Evolutionary conservation across 257 asterid genomes (phyloP), one percentile per base, ranked within the genome.

Genomic region (Verbascum thapsus): DNA sequence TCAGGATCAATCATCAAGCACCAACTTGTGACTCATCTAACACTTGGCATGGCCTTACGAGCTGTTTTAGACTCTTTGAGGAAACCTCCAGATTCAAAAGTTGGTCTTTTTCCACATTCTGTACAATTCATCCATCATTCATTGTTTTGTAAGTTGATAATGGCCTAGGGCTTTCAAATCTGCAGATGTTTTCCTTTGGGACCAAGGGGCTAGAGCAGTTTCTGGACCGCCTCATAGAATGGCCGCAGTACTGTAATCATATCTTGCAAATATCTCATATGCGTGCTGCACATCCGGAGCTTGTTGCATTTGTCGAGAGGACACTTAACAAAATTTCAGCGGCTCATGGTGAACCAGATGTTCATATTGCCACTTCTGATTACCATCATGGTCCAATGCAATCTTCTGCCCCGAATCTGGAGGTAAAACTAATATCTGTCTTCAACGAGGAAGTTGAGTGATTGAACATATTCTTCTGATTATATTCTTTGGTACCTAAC

Each of bases 241-340:
- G 99, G 99, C 99, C 99, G 4, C 98, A 80, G 63, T 94, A 94
- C 78, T 87, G 99, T 84, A 94, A 88, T 74, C 96, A 90, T 78
- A 86, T 94, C 69, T 65, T 90, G 68, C 98, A 90, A 73, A 94
- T 94, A 84, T 85, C 98, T 70, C 98, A 94, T 73, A 61, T 90
- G 68, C 99, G 98, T 64, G 91, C 71, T 53, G 76, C 83, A 37
- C 85, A 90, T 67, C 34, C 83, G 22, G 95, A 90, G 19, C 87
- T 90, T 74, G 89, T 88, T 64, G 70, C 78, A 32, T 80, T 74
- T 58, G 81, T 90, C 73, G 96, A 94, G 70, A 73, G 79, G 74
- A 82, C 88, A 44, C 96, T 94, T 65, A 81, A 73, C 48, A 78
- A 75, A 72, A 78, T 80, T 35, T 85, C 97, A 43, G 83, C 88